These are phyloP conservation scores for Salvia splendens DNA, from an alignment of 257 asterid species.

Conservation along the genomic window DNA sequence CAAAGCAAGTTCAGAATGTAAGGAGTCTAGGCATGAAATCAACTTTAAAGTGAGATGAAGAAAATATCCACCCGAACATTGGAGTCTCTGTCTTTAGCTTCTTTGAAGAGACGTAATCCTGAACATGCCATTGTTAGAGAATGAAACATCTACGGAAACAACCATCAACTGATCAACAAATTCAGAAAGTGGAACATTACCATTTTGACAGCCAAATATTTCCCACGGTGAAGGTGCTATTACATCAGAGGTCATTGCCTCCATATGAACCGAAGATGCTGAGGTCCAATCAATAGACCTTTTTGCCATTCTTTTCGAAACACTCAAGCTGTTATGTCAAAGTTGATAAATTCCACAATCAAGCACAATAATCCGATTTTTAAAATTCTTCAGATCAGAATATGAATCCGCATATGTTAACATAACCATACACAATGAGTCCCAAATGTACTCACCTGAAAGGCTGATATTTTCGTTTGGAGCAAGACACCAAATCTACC, in stretches of 20 bases:
- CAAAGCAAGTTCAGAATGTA: slow-evolving; percentile 14
- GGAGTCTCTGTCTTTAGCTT: slow-evolving; percentile 71
- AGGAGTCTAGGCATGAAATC: slow-evolving; percentile 2
- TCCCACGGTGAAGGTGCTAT: slow-evolving; percentile 89
- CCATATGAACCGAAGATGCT: slow-evolving; percentile 47
- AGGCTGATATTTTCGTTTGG: slow-evolving; percentile 75
- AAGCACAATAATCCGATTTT: no score
- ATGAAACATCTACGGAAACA: slow-evolving; percentile 7
- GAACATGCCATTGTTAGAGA: slow-evolving; percentile 27
- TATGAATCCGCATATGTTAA: background rate
- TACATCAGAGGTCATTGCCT: slow-evolving; percentile 74
- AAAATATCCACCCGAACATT: slow-evolving; percentile 53
- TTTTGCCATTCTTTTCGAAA: slow-evolving; percentile 53
- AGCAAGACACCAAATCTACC: slow-evolving; percentile 41
- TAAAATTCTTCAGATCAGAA: no score
- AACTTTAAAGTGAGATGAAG: background rate
- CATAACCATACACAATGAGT: slow-evolving; percentile 5
- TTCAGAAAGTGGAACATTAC: slow-evolving; percentile 37
- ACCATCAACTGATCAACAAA: slow-evolving; percentile 1
- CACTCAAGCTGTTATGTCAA: slow-evolving; percentile 52
- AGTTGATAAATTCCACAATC: slow-evolving; percentile 14
- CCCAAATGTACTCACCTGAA: slow-evolving; percentile 50
- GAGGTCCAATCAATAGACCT: slow-evolving; percentile 46
- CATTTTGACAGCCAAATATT: slow-evolving; percentile 82
- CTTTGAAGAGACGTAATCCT: slow-evolving; percentile 93